phyloP scores from a whole-genome alignment of 805 yeast genomes.

The Candida glaebosa region DNA sequence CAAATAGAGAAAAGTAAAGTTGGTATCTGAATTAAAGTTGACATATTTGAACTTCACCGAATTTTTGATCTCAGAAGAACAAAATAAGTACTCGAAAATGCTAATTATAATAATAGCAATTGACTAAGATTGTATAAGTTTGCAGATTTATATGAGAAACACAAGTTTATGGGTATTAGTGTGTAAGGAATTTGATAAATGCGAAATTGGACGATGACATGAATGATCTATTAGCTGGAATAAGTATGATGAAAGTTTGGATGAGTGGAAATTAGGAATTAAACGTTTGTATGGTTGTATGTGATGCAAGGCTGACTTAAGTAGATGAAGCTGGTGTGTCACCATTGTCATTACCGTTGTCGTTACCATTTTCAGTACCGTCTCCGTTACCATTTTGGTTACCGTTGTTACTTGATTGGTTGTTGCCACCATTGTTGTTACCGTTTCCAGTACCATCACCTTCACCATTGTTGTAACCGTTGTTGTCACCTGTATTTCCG shows the following conservation, averaged over 20 bases:
- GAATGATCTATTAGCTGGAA: neutral
- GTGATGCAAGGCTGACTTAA: neutral
- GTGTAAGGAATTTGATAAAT: neutral
- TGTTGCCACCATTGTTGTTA: neutral
- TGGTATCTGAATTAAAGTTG: neutral
- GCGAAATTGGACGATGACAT: neutral
- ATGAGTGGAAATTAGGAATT: neutral
- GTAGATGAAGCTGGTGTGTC: neutral
- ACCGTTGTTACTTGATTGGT: neutral
- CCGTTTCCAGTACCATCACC: conserved; percentile 10
- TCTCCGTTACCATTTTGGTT: neutral
- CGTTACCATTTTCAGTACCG: conserved; percentile 2
- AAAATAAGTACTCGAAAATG: too few species aligned
- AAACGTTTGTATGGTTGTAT: neutral
- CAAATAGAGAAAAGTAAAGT: neutral
- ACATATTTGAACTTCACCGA: neutral
- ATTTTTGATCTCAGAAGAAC: too few species aligned
- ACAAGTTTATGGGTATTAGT: neutral
- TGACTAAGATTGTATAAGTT: neutral
- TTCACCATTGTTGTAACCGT: conserved; percentile 6
- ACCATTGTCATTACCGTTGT: conserved; percentile 4
- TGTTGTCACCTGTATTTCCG: conserved; percentile 1
- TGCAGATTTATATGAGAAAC: too few species aligned
- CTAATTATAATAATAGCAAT: neutral
- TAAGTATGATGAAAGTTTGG: neutral